phyloP scores from a whole-genome alignment of 305 asterid species.

The Fraxinus ornus region DNA sequence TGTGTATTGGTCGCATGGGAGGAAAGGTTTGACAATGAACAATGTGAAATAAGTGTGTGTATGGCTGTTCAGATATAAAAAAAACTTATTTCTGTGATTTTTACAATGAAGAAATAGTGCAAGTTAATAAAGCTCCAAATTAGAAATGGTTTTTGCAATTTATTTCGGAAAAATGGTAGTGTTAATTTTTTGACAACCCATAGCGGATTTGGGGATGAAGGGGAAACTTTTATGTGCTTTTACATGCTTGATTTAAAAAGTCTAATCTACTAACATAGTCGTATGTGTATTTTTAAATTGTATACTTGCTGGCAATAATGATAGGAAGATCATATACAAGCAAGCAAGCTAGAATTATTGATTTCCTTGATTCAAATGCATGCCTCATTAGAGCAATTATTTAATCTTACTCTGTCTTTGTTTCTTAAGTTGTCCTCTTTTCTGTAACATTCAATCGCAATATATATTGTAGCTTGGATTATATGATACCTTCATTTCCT shows the following conservation, averaged over 20 bases:
- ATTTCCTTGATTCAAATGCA: constrained; percentile 10
- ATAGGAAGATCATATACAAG: not conserved
- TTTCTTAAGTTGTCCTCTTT: constrained; percentile 3
- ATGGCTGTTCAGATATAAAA: not conserved
- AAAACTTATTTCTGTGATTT: not conserved
- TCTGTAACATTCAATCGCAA: constrained; percentile 18
- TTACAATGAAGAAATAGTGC: not conserved
- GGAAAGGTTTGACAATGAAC: not conserved
- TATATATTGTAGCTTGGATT: constrained; percentile 45
- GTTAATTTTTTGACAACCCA: not conserved
- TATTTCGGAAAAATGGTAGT: not conserved
- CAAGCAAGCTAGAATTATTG: constrained; percentile 6
- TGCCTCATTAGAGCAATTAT: constrained; percentile 4
- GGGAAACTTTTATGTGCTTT: not conserved
- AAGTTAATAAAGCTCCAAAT: not conserved
- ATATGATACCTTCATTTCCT: constrained; percentile 64
- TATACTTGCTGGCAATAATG: not conserved
- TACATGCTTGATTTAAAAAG: not conserved
- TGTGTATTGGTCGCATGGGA: not conserved
- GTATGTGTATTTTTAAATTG: not conserved
- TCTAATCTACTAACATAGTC: not conserved
- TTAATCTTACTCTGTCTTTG: constrained; percentile 7
- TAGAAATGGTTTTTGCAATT: not conserved
- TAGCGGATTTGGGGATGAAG: not conserved
- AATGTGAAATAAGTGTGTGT: not conserved